Conservation (phyloP, 176 grass and related monocot genomes). For the Panicum miliaceum region DNA sequence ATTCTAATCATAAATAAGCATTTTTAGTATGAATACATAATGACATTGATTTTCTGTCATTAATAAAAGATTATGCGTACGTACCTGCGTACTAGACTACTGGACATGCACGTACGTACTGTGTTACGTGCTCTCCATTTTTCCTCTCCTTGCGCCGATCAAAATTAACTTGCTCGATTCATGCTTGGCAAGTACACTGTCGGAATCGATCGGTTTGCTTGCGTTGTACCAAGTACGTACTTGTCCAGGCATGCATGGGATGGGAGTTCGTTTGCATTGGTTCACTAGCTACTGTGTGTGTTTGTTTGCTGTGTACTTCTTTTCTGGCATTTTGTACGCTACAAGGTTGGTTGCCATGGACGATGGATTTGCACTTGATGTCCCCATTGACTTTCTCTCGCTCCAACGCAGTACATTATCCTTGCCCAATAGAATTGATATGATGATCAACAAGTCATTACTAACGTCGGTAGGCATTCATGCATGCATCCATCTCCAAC, state of each 20-base stretch:
- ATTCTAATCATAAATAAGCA: too few relatives aligned
- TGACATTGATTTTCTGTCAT: background rate
- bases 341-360: background rate
- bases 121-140: constrained; percentile 3
- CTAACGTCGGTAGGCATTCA: background rate
- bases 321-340: constrained; percentile 21
- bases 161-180: constrained; percentile 10
- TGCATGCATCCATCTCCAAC: constrained; percentile 1
- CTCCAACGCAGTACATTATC: background rate
- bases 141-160: constrained; percentile 9
- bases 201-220: constrained; percentile 11
- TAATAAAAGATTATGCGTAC: background rate
- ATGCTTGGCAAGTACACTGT: constrained; percentile 42
- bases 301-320: background rate
- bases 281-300: background rate
- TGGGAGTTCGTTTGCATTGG: background rate
- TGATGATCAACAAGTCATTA: background rate
- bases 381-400: constrained; percentile 28
- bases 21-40: too few relatives aligned
- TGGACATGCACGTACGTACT: constrained; percentile 25
- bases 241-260: background rate
- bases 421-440: background rate
- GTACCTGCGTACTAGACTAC: background rate
- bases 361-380: constrained; percentile 45
- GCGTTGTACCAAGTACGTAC: background rate